Conservation (phyloP, 106 monocot genomes). For the Acorus calamus region DNA sequence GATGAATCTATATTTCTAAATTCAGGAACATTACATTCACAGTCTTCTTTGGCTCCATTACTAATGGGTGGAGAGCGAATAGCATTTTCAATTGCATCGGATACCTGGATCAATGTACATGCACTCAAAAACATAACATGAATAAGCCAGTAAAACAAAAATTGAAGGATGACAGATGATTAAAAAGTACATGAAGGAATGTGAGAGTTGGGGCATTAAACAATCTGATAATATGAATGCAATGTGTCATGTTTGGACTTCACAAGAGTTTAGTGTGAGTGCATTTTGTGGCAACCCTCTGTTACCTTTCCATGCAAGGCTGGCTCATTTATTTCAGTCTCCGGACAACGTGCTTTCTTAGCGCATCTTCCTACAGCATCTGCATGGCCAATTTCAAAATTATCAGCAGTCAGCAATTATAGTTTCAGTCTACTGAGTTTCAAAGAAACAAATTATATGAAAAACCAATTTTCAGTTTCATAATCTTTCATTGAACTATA, state of each 20-base stretch:
- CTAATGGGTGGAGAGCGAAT: neutral
- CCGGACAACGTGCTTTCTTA: no score
- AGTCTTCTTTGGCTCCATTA: constrained; percentile 12
- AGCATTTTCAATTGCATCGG: neutral
- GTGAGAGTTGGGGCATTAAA: no score
- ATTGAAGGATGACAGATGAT: neutral
- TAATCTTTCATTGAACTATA: neutral
- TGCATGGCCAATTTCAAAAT: no score
- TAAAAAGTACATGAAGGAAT: neutral
- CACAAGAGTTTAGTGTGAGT: no score
- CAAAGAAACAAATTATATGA: neutral
- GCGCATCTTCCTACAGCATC: no score
- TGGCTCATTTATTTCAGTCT: no score
- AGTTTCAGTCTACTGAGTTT: no score
- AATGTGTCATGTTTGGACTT: no score
- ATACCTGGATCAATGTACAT: constrained; percentile 10
- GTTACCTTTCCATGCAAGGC: no score
- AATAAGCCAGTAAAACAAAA: neutral
- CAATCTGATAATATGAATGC: no score
- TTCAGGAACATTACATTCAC: constrained; percentile 18
- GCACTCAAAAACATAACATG: neutral
- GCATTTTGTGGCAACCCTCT: no score
- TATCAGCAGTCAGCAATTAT: no score
- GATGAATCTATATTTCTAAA: neutral
- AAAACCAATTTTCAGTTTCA: constrained; percentile 10